Evolutionary conservation across 1,284 basidiomycete genomes (phyloP).

Genomic region (Puccinia coronata): DNA sequence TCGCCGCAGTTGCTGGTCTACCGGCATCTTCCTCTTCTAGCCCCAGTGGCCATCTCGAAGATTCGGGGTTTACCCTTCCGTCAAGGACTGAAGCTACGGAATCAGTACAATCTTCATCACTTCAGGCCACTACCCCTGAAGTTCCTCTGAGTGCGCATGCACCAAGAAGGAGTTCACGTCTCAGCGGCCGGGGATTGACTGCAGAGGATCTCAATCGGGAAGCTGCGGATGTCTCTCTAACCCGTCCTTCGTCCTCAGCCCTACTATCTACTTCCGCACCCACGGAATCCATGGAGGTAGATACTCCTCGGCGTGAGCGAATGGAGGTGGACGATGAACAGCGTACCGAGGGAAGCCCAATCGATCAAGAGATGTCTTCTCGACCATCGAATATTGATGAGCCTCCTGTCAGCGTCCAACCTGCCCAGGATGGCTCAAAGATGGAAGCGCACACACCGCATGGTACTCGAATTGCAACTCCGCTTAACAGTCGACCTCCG

Average conservation of each 20-base stretch:
- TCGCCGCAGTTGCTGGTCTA: slow-evolving; percentile 67
- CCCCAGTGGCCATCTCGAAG: slow-evolving; percentile 51
- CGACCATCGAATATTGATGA: slow-evolving; percentile 30
- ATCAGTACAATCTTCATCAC: slow-evolving; percentile 55
- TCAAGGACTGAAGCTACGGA: slow-evolving; percentile 54
- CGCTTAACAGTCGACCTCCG: slow-evolving; percentile 59
- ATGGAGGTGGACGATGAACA: slow-evolving; percentile 48
- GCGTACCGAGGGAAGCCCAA: slow-evolving; percentile 18
- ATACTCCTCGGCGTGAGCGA: slow-evolving; percentile 21
- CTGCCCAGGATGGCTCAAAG: slow-evolving; percentile 73
- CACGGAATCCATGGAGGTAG: slow-evolving; percentile 29
- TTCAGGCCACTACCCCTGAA: slow-evolving; percentile 25
- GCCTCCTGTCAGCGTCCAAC: slow-evolving; percentile 48
- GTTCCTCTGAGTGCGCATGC: slow-evolving; percentile 20
- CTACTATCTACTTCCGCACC: slow-evolving; percentile 46
- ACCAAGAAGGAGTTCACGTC: slow-evolving; percentile 43
- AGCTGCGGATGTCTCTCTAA: background rate
- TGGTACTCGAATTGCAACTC: slow-evolving; percentile 88
- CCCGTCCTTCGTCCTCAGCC: slow-evolving; percentile 20
- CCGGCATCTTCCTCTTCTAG: slow-evolving; percentile 62
- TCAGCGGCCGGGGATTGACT: slow-evolving; percentile 46
- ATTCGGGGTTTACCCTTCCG: slow-evolving; percentile 54
- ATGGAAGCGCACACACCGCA: slow-evolving; percentile 94
- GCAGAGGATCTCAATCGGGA: slow-evolving; percentile 48
- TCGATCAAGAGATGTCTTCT: slow-evolving; percentile 41